Evolutionary conservation across 1,139 yeast genomes (phyloP), one percentile per base, ranked within the genome.

Genomic region (Sugiyamaella sp.): DNA sequence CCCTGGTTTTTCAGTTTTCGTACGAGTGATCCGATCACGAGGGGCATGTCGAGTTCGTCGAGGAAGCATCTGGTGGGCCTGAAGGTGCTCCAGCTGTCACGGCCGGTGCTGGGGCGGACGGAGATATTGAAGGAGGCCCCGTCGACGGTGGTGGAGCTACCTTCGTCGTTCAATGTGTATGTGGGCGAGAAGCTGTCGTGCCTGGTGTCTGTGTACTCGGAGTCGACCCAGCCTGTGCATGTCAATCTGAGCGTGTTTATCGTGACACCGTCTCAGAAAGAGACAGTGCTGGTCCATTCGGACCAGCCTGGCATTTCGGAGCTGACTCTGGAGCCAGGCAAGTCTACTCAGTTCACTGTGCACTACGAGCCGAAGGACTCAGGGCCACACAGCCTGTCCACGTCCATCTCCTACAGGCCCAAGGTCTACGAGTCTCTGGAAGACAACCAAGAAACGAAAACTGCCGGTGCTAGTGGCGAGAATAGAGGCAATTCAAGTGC

Each of bases 161-260:
- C 69, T 1, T 52, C 63, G 12, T 52, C 62, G 14, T 64, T 63
- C 50, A 57, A 60, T 17, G 63, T 66, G 14, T 65, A 64, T 50
- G 68, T 66, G 2, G 70, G 70, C n/a, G 70, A 67, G 48, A 62
- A 60, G 32, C 65, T 67, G 48, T 53, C 60, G 4, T 63, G 66
- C 50, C 56, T 67, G 48, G 49, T 66, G 16, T 63, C 66, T 16
- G 57, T 60, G 17, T 60, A 63, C 49, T 52, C 58, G 42, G 48
- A 41, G 46, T 27, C 48, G 24, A 40, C 33, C 20, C 42, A 46
- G 17, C 47, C 16, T 3, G 25, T 55, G 2, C 40, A 53, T 21
- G 61, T 64, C 32, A 59, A 48, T 10, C 33, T 60, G 4, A 57
- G 61, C 2, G 62, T 61, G 3, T 57, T 54, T 25, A 46, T 66